Base-by-base conservation (phyloP, 2,329 filamentous ascomycete species). In the Nemania sp. region DNA sequence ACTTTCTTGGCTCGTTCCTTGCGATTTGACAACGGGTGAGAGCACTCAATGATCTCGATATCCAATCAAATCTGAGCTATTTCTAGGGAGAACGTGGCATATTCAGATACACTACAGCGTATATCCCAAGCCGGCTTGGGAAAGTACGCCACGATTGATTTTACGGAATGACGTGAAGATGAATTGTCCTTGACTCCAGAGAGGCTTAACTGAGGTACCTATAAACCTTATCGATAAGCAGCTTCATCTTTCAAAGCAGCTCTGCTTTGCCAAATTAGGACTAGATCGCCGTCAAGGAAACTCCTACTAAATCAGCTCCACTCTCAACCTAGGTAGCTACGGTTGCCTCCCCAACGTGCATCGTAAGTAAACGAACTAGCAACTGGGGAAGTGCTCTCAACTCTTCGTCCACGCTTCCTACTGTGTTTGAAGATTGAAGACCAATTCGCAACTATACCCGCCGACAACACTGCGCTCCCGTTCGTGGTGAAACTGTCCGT, bases 261-360 rank as follows among this genome's bases (percentile, higher is more conserved):
- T n/a, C n/a, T n/a, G n/a, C n/a, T n/a, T n/a, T n/a, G n/a, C n/a
- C n/a, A n/a, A n/a, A n/a, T n/a, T n/a, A n/a, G n/a, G n/a, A n/a
- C n/a, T n/a, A n/a, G n/a, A n/a, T n/a, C n/a, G n/a, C n/a, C n/a
- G n/a, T n/a, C n/a, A n/a, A n/a, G n/a, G n/a, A n/a, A n/a, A n/a
- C n/a, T n/a, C n/a, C n/a, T n/a, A n/a, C n/a, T n/a, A 36, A 37
- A 42, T 34, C 14, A 34, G 39, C 52, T 48, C 53, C 49, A 52
- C 55, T n/a, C 14, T 26, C 28, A 19, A 9, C 33, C n/a, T 24
- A 5, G 6, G 17, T 11, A 20, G 14, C 3, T n/a, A 19, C 44
- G 48, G 65, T 67, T 67, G 65, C 65, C 61, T 58, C 60, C 43
- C 61, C 65, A 66, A 67, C 65, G 60, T 49, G 8, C 20, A 28